Evolutionary conservation across 208 protist species (phyloP).

Genomic region (Phytomonas francai): DNA sequence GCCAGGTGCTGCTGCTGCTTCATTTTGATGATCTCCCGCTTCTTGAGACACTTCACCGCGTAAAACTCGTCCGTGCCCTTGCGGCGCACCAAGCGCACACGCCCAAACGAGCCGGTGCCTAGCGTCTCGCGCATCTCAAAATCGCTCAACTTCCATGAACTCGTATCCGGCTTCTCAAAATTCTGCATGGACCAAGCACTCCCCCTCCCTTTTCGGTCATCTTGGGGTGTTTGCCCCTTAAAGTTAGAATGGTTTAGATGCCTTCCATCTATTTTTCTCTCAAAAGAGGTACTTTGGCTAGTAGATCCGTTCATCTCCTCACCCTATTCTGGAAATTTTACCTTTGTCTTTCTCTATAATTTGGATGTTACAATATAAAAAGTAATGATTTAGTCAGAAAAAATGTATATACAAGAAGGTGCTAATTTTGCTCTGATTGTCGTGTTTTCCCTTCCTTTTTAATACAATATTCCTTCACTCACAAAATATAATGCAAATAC

Average conservation of each 20-base stretch:
- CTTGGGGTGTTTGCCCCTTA: background rate
- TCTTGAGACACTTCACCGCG: slow-evolving; percentile 88
- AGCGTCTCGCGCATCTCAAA: slow-evolving; percentile 84
- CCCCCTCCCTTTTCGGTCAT: slow-evolving; percentile 5
- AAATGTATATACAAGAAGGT: background rate
- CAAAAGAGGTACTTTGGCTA: background rate
- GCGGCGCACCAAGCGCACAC: slow-evolving; percentile 83
- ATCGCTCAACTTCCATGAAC: slow-evolving; percentile 71
- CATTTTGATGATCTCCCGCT: slow-evolving; percentile 85
- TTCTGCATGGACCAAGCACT: background rate
- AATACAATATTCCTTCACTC: background rate
- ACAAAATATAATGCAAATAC: background rate
- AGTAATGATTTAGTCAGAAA: slow-evolving; percentile 16
- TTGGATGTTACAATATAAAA: background rate
- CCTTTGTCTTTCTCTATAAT: slow-evolving; percentile 2
- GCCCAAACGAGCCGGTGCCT: slow-evolving; percentile 90
- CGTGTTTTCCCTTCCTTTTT: background rate
- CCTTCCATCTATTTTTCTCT: slow-evolving; percentile 4
- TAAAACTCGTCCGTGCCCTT: slow-evolving; percentile 81
- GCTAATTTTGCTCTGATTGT: background rate
- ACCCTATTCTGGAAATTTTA: background rate
- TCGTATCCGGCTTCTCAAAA: slow-evolving; percentile 41
- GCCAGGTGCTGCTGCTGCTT: slow-evolving; percentile 82
- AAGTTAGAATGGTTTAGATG: background rate
- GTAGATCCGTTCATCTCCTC: background rate